phyloP scores from a whole-genome alignment of 805 yeast species.

The Yamadazyma nakazawae region DNA sequence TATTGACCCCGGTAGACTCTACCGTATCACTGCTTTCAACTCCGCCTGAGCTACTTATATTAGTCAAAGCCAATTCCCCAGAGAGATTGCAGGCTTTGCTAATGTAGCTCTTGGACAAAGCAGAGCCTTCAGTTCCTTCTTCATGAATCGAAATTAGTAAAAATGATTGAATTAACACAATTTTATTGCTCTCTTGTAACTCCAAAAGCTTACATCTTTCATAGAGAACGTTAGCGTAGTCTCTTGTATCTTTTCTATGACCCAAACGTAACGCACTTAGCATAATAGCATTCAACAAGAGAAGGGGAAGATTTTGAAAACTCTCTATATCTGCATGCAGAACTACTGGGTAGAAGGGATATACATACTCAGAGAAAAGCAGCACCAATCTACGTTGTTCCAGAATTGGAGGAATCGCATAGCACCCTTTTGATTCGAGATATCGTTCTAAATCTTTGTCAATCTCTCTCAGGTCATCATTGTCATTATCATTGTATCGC shows the following conservation, averaged over 20 bases:
- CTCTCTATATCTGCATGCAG: conserved; percentile 17
- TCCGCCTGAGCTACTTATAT: conserved; percentile 19
- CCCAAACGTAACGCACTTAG: conserved; percentile 21
- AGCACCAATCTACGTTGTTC: conserved; percentile 18
- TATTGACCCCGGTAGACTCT: neutral
- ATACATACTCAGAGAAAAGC: conserved; percentile 20
- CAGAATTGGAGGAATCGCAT: conserved; percentile 17
- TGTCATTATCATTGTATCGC: conserved; percentile 11
- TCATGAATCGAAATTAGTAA: conserved; percentile 24
- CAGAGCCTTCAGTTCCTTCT: conserved; percentile 26
- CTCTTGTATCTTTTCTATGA: conserved; percentile 14
- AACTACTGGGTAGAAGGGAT: conserved; percentile 28
- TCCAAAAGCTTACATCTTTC: conserved; percentile 23
- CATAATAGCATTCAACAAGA: conserved; percentile 27
- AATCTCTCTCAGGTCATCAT: neutral
- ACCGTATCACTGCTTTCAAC: neutral
- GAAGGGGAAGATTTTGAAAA: conserved; percentile 16
- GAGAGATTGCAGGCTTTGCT: conserved; percentile 22
- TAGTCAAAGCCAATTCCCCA: conserved; percentile 26
- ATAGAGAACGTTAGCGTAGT: conserved; percentile 19
- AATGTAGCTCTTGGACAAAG: conserved; percentile 20
- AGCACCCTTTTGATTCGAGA: conserved; percentile 21
- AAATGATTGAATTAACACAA: conserved; percentile 24
- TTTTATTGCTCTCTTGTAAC: conserved; percentile 22
- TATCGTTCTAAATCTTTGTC: conserved; percentile 22